These are phyloP conservation scores for Fusarium coicis DNA, from an alignment of 2,329 filamentous ascomycete species.

Conservation along the genomic window DNA sequence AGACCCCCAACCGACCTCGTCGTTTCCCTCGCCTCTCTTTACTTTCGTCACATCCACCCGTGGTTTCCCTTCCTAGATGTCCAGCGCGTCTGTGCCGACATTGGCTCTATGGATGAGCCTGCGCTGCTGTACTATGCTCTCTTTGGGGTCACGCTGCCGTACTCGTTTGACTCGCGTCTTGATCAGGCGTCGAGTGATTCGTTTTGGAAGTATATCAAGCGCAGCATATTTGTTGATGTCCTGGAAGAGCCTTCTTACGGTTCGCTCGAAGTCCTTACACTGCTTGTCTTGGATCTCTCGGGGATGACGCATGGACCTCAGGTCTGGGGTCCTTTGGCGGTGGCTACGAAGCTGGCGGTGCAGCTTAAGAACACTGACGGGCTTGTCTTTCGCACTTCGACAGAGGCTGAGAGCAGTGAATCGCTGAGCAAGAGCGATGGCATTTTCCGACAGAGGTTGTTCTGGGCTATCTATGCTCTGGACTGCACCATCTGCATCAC, in stretches of 20 bases:
- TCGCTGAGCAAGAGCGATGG: neutral
- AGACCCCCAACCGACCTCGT: neutral
- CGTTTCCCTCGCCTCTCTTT: neutral
- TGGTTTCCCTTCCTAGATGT: constrained; percentile 4
- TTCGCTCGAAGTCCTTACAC: neutral
- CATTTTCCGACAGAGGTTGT: neutral
- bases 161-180: neutral
- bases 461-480: neutral
- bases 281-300: neutral
- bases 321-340: neutral
- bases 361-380: neutral
- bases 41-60: neutral
- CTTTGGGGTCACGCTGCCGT: neutral
- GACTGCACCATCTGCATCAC: neutral
- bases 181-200: neutral
- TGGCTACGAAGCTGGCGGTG: neutral
- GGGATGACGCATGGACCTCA: neutral
- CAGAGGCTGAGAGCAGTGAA: neutral
- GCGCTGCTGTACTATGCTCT: neutral
- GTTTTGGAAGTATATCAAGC: constrained; percentile 1
- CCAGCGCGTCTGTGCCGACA: neutral
- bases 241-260: neutral
- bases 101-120: neutral
- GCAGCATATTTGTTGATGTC: neutral
- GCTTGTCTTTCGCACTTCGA: neutral